Percentiles rank a stretch among this genome's conserved stretches.
phyloP scores from a whole-genome alignment of 169 alveolate genomes.

The Perkinsus chesapeaki region DNA sequence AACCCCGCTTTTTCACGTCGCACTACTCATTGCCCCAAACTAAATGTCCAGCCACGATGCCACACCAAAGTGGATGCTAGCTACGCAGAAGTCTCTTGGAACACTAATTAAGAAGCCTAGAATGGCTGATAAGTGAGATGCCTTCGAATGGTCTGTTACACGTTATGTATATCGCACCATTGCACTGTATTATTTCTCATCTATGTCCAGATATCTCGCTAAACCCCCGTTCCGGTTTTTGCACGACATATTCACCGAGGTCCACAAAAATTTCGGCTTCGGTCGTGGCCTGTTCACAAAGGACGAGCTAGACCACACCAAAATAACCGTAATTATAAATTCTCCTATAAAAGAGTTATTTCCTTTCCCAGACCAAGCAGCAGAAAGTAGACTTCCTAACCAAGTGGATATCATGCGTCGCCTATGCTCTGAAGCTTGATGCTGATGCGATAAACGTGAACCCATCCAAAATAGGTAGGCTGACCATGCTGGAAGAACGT shows the following conservation, averaged over 20 bases:
- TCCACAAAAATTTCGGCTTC: neutral
- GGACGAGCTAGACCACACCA: neutral
- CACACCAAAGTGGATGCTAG: neutral
- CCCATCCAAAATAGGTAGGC: neutral
- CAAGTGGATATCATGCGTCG: neutral
- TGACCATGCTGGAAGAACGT: neutral
- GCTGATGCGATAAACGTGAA: neutral
- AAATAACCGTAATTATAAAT: neutral
- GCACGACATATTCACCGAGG: slow-evolving; percentile 9
- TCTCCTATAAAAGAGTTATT: neutral
- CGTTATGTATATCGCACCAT: too few species aligned
- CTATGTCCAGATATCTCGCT: neutral
- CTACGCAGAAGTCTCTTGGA: neutral
- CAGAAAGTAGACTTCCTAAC: neutral
- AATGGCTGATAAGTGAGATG: neutral
- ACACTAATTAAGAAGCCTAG: neutral
- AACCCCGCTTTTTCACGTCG: too few species aligned
- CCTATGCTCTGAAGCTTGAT: neutral
- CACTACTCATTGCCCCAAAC: neutral
- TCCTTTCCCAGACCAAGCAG: neutral
- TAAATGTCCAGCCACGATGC: neutral
- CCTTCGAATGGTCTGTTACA: too few species aligned
- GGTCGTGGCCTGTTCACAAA: neutral
- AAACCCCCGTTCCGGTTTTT: slow-evolving; percentile 12
- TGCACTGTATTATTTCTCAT: neutral